Percentiles rank a stretch among this genome's conserved stretches.
These are phyloP conservation scores for Myxozyma kluyveri DNA, from an alignment of 805 yeast genomes.

Conservation along the genomic window DNA sequence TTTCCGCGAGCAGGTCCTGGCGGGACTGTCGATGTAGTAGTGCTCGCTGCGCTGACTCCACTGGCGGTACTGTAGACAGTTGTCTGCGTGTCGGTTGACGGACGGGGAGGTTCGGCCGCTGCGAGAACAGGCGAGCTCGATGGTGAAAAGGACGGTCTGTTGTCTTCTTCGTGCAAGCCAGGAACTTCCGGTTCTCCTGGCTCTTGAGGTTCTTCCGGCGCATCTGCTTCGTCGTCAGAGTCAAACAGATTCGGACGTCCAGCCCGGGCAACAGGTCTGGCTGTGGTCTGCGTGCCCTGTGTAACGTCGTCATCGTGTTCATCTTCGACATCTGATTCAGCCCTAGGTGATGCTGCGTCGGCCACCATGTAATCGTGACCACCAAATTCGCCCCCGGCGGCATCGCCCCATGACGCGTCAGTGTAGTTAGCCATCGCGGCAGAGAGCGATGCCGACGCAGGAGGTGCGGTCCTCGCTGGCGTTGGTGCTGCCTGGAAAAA, in stretches of 20 bases:
- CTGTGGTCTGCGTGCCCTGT: no score
- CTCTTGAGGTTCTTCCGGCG: slow-evolving; percentile 2
- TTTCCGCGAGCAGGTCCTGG: background rate
- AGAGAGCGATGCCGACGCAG: background rate
- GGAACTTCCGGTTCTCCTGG: background rate
- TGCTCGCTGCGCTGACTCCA: background rate
- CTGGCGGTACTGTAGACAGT: background rate
- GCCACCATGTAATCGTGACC: slow-evolving; percentile 4
- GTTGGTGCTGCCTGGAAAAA: background rate
- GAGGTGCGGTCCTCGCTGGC: background rate
- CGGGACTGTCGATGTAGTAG: background rate
- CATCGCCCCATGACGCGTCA: background rate
- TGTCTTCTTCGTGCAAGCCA: no score
- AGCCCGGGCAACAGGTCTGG: slow-evolving; percentile 11
- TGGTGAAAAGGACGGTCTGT: no score
- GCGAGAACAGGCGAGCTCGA: background rate
- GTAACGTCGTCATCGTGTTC: no score
- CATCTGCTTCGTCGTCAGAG: slow-evolving; percentile 16
- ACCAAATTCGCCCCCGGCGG: background rate
- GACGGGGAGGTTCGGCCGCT: slow-evolving; percentile 3
- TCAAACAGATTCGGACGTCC: slow-evolving; percentile 21
- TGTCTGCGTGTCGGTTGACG: slow-evolving; percentile 6
- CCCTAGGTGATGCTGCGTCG: background rate
- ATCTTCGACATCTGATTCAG: background rate
- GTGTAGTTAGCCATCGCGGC: background rate